Base-by-base conservation (phyloP, 139 green algal genomes). In the Chlorella sp. region DNA sequence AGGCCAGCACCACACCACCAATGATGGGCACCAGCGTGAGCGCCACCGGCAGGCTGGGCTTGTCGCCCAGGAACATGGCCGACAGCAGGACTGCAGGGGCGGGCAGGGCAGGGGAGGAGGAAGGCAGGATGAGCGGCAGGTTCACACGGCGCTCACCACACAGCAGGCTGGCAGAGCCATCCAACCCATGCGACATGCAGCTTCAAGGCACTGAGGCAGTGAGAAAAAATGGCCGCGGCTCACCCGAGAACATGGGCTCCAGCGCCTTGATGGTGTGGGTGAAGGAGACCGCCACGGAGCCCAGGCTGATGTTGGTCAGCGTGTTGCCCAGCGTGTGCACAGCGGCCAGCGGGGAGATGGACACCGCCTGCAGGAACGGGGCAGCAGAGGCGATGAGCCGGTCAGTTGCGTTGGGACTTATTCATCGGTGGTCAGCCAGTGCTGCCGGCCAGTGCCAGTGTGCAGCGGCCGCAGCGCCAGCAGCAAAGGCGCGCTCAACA, bases 251-350 rank as follows among this genome's bases (percentile, higher is more conserved):
- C 91, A 99, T 97, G 21, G 97, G 97, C 91, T 99, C 97, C 89
- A 98, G 93, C 1, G 97, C 96, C 91, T 99, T 99, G 87, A 99
- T 98, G 55, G 97, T 99, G 93, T 99, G 98, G 16, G 97, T 99
- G 94, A 99, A 99, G 72, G 94, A 98, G 25, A 99, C 97, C 0
- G 98, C 96, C 64, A 99, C 98, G 28, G 94, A 91, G 47, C 98
- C 96, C 60, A 99, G 93, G 78, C 86, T 95, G 64, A 99, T 88
- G 87, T 99, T 99, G 86, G 97, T 99, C 34, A 99, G 92, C 84
- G 96, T 60, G 88, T 99, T 99, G 79, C 98, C 97, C 63, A 99
- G 87, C 1, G 95, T 97, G 93, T 99, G 97, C 32, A 99, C 95
- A 20, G 93, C 70, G 1, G 97, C 97, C 60, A 99, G 91, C 3